Evolutionary conservation across 345 rosid species (phyloP).

Genomic region (Hibiscus tridactylites): DNA sequence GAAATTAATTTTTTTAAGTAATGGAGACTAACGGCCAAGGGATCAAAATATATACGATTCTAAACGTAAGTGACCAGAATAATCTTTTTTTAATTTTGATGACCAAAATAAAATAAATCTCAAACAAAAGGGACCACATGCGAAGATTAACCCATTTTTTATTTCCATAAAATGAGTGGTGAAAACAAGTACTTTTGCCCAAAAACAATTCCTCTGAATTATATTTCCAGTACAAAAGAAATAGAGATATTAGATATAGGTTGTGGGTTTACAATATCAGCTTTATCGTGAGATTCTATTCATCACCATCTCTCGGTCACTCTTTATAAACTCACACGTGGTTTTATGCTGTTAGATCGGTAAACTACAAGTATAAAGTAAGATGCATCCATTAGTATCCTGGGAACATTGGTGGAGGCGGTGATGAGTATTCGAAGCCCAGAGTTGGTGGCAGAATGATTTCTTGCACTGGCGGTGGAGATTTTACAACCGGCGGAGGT

Average conservation of each 20-base stretch:
- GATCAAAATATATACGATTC: no score
- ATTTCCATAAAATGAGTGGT: no score
- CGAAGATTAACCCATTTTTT: no score
- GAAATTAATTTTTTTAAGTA: no score
- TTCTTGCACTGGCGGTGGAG: constrained; percentile 2
- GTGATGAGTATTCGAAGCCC: constrained; percentile 21
- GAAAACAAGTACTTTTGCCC: not conserved
- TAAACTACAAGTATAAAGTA: not conserved
- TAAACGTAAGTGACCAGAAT: no score
- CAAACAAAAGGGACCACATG: no score
- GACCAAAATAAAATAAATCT: no score
- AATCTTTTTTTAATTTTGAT: no score
- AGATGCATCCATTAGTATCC: constrained; percentile 8
- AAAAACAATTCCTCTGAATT: not conserved
- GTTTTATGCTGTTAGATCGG: not conserved
- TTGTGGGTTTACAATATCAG: not conserved
- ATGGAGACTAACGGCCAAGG: no score
- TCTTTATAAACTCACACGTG: not conserved
- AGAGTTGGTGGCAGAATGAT: constrained; percentile 10
- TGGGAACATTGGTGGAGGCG: constrained; percentile 17
- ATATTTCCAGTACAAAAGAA: not conserved
- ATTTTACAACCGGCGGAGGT: no score
- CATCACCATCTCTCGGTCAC: not conserved
- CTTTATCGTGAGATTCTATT: not conserved
- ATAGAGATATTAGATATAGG: no score